Conservation (phyloP, 371 early-diverging fungal genomes). For the Batkoa obscura region DNA sequence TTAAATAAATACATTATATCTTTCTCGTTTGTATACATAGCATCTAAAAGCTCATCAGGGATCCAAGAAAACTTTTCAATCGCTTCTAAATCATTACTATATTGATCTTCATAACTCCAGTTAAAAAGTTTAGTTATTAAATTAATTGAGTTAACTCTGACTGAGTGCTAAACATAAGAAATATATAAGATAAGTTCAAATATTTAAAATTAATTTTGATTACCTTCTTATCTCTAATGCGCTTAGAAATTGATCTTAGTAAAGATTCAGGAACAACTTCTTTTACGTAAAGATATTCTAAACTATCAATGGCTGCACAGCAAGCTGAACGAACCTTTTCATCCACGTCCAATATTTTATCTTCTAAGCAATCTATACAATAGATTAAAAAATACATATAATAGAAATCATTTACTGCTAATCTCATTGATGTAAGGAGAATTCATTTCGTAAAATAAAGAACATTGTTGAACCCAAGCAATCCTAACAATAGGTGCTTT, state of each 20-base stretch:
- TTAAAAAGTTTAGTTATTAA: not conserved
- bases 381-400: not conserved
- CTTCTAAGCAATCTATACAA: slow-evolving; percentile 20
- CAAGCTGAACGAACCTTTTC: slow-evolving; percentile 73
- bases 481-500: slow-evolving; percentile 42
- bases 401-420: slow-evolving; percentile 20
- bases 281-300: slow-evolving; percentile 31
- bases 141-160: not conserved
- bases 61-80: slow-evolving; percentile 35
- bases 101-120: not conserved
- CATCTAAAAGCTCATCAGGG: slow-evolving; percentile 48
- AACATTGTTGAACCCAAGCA: slow-evolving; percentile 50
- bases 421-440: slow-evolving; percentile 44
- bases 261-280: slow-evolving; percentile 32
- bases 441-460: slow-evolving; percentile 39
- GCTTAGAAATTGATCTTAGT: slow-evolving; percentile 38
- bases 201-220: not conserved
- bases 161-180: too few relatives aligned
- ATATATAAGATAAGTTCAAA: not conserved
- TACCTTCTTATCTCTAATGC: slow-evolving; percentile 79
- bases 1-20: not conserved
- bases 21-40: slow-evolving; percentile 57
- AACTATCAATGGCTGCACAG: slow-evolving; percentile 39
- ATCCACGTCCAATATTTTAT: slow-evolving; percentile 73
- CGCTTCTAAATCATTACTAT: not conserved